A percentile compares a stretch with the other conserved stretches of the same genome.
Evolutionary conservation across 805 yeast genomes (phyloP).

Genomic region (Metschnikowia peoriensis): DNA sequence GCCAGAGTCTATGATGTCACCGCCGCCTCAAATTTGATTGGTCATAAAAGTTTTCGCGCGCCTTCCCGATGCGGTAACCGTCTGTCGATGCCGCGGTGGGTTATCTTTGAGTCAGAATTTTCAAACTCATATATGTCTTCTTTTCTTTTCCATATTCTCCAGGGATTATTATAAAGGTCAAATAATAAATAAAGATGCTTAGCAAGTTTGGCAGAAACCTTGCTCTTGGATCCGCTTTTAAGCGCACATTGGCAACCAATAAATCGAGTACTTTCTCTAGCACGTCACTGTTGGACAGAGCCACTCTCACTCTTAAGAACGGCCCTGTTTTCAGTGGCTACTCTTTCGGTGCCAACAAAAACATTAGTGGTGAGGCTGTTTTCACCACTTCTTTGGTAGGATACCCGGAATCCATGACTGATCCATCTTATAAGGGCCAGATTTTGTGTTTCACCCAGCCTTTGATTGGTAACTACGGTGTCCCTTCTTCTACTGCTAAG

Average conservation of each 20-base stretch:
- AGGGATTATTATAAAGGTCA: background rate
- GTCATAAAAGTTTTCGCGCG: constrained; percentile 6
- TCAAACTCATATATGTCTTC: background rate
- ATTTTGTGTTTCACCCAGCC: constrained; percentile 97
- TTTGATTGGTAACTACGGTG: constrained; percentile 96
- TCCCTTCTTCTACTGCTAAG: constrained; percentile 77
- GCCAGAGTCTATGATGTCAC: constrained; percentile 2
- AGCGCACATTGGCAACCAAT: constrained; percentile 35
- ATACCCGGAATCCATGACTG: constrained; percentile 98
- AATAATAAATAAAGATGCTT: constrained; percentile 6
- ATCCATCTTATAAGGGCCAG: constrained; percentile 97
- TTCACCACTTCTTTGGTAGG: constrained; percentile 98
- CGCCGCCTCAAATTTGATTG: constrained; percentile 8
- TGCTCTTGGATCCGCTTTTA: constrained; percentile 7
- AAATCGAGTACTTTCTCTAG: constrained; percentile 31
- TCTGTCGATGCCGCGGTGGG: constrained; percentile 25
- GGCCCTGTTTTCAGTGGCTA: constrained; percentile 93
- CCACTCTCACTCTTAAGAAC: constrained; percentile 85
- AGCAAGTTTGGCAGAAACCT: constrained; percentile 8
- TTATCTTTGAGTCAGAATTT: constrained; percentile 21
- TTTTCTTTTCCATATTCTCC: constrained; percentile 1
- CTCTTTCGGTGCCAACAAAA: constrained; percentile 93
- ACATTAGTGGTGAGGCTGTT: constrained; percentile 95
- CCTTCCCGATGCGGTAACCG: constrained; percentile 20
- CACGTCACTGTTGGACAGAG: constrained; percentile 60